These are phyloP conservation scores for Symbiodinium pilosum DNA, from an alignment of 73 alveolate genomes.

Conservation along the genomic window DNA sequence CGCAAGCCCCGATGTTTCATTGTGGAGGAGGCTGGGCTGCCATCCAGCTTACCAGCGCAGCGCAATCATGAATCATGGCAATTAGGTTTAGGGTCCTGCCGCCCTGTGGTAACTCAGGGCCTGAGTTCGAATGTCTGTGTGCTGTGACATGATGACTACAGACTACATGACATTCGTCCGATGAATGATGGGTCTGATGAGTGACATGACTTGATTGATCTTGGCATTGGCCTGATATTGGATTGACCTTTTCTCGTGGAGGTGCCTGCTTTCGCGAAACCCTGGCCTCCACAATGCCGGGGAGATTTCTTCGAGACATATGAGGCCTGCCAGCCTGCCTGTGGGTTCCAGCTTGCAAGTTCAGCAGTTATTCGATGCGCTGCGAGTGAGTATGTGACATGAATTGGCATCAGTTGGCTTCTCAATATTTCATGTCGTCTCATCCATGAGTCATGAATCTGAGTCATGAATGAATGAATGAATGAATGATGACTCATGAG, in stretches of 20 bases:
- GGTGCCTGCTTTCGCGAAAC: neutral
- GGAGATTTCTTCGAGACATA: slow-evolving; percentile 9
- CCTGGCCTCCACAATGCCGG: neutral
- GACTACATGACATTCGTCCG: neutral
- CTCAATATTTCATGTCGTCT: neutral
- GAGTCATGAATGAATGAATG: neutral
- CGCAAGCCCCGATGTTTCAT: neutral
- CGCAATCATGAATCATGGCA: neutral
- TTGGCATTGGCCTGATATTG: neutral
- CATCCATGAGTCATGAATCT: neutral
- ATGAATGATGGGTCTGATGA: neutral
- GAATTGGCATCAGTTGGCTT: neutral
- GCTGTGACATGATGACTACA: neutral
- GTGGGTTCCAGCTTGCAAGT: neutral
- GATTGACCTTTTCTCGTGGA: too few relatives aligned
- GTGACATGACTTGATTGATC: neutral
- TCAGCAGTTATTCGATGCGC: too few relatives aligned
- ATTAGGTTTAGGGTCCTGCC: neutral
- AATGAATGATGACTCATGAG: neutral
- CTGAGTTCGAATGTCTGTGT: neutral
- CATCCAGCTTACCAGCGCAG: too few relatives aligned
- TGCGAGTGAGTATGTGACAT: neutral
- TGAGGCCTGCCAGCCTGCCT: neutral
- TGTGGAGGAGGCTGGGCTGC: slow-evolving; percentile 37
- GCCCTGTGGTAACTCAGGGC: neutral